These are phyloP conservation scores for Paracamarosporium sp. DNA, from an alignment of 2,329 filamentous ascomycete genomes.

Conservation along the genomic window DNA sequence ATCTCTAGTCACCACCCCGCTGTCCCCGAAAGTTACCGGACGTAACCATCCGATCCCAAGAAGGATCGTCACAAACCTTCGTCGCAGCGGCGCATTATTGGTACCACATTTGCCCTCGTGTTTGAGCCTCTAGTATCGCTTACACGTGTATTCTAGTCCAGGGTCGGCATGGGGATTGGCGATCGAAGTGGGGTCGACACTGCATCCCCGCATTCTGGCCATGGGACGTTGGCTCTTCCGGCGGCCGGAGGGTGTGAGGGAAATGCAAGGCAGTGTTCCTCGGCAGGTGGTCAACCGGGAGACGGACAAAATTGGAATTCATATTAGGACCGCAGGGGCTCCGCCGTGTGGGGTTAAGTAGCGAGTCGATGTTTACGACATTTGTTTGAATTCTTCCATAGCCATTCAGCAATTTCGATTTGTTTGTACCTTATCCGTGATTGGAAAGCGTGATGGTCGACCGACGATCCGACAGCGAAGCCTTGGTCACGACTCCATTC, in stretches of 20 bases:
- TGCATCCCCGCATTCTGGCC: background rate
- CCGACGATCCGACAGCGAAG: constrained; percentile 31
- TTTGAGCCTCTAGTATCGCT: background rate
- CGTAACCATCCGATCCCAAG: background rate
- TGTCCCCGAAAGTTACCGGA: background rate
- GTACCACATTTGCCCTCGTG: background rate
- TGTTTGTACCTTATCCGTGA: background rate
- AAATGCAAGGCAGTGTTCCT: constrained; percentile 5
- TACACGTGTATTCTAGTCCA: background rate
- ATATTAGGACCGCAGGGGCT: background rate
- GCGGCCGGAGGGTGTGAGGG: background rate
- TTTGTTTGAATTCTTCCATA: background rate
- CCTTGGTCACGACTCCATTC: constrained; percentile 16
- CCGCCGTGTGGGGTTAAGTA: background rate
- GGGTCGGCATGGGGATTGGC: background rate
- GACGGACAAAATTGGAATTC: background rate
- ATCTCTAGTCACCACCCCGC: background rate
- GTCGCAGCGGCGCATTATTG: background rate
- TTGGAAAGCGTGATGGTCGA: constrained; percentile 27
- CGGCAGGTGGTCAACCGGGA: constrained; percentile 11
- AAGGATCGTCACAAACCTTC: background rate
- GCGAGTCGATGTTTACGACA: background rate
- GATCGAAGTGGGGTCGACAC: background rate
- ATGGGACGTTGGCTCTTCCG: background rate
- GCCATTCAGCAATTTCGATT: background rate